phyloP scores from a whole-genome alignment of 2,329 filamentous ascomycete genomes.

The Phyllosticta citriasiana region DNA sequence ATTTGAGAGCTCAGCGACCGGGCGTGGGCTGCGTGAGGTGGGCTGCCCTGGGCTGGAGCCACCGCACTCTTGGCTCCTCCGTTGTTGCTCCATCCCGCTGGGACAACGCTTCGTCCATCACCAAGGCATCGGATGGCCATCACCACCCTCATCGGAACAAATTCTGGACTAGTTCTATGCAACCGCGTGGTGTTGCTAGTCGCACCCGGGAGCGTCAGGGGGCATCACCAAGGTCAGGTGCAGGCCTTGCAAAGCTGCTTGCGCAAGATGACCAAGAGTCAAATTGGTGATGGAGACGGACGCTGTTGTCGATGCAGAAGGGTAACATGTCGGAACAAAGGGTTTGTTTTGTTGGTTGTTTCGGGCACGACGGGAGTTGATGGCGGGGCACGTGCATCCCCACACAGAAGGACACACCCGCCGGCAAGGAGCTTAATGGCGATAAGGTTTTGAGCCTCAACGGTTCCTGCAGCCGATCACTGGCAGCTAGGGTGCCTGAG shows the following conservation, averaged over 20 bases:
- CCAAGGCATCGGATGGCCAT: neutral
- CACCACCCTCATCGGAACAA: neutral
- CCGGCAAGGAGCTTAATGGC: conserved; percentile 11
- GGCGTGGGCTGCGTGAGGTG: neutral
- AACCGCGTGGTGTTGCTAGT: neutral
- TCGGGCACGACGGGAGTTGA: neutral
- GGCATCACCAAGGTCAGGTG: neutral
- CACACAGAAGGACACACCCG: conserved; percentile 11
- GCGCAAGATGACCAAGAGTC: neutral
- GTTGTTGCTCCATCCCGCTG: conserved; percentile 1
- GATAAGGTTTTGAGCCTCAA: conserved; percentile 14
- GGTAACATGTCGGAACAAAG: neutral
- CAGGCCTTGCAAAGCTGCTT: neutral
- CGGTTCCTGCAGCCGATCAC: conserved; percentile 15
- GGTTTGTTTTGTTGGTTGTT: neutral
- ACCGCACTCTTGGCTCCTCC: neutral
- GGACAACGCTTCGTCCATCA: conserved; percentile 1
- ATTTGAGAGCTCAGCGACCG: neutral
- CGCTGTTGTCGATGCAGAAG: neutral
- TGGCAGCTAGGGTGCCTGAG: conserved; percentile 12
- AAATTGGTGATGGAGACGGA: neutral
- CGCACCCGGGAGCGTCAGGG: neutral
- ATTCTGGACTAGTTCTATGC: neutral
- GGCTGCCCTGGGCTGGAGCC: neutral
- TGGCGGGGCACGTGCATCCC: conserved; percentile 12